Base-by-base conservation (phyloP, 2,329 filamentous ascomycete species). In the Tolypocladium ophioglossoides region DNA sequence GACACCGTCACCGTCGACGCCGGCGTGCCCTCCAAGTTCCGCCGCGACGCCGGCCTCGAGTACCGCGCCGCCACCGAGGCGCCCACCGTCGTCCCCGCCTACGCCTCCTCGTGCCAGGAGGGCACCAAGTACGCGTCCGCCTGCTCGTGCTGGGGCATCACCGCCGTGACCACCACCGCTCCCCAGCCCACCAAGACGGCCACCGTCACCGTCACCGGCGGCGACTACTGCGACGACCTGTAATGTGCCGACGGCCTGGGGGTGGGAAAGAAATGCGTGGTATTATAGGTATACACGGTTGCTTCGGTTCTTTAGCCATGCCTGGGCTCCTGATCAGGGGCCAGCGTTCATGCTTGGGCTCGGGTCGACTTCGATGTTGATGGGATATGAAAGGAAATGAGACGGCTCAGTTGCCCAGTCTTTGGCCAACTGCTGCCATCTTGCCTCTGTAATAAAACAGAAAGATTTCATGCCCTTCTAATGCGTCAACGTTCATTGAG, bases 71-170 rank as follows among this genome's bases (percentile, higher is more conserved):
- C 64, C 48, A 70, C 69, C 46, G 58, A 63, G 41, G 51, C 59
- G 41, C 66, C 70, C 54, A 68, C 60, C 48, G 60, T 55, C 50
- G 61, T 73, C 53, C 74, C 73, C 50, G 62, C 67, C 54, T 77
- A 74, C 63, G 72, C 72, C 53, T 68, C 68, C 22, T 62, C 63
- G 47, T 75, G 72, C 64, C 61, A 63, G 53, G 57, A 63, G 44
- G 60, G 59, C 18, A 61, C 57, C 35, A 62, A 64, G 49, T 76
- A 74, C 65, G 64, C 70, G 35, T 71, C 72, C 39, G 73, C 70
- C 52, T 76, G 73, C 69, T 66, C 64, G 52, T 76, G 74, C 70
- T 76, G 68, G 65, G 72, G 73, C 50, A 67, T 76, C 64, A 74
- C 72, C 40, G 66, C 65, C 39, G 57, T 62, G 30, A 65, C 69